These are phyloP conservation scores for Phytophthora idaei DNA, from an alignment of 352 stramenopile species.

Conservation along the genomic window DNA sequence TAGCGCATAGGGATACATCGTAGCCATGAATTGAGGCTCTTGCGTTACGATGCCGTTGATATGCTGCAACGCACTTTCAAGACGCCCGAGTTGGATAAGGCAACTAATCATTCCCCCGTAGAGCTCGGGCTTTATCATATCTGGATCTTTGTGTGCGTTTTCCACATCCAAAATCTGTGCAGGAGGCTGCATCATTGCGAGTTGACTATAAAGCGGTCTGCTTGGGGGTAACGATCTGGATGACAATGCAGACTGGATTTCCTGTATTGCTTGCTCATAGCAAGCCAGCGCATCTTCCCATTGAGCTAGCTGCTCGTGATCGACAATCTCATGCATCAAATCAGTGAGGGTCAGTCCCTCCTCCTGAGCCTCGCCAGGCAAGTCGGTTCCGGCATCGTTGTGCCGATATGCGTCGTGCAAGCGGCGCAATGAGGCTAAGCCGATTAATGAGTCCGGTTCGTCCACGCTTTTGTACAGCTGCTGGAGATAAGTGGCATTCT, in stretches of 20 bases:
- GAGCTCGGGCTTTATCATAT: conserved; percentile 68
- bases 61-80: conserved; percentile 86
- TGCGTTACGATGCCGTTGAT: conserved; percentile 87
- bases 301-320: conserved; percentile 71
- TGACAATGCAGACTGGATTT: conserved; percentile 59
- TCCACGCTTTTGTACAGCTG: conserved; percentile 81
- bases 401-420: conserved; percentile 53
- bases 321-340: conserved; percentile 72
- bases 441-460: conserved; percentile 69
- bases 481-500: conserved; percentile 74
- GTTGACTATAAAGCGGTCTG: conserved; percentile 27
- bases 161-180: conserved; percentile 36
- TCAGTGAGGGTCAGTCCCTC: conserved; percentile 63
- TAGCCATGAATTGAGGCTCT: conserved; percentile 79
- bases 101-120: conserved; percentile 86
- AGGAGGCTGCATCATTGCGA: conserved; percentile 26
- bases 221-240: conserved; percentile 30
- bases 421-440: conserved; percentile 60
- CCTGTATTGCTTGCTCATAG: conserved; percentile 81
- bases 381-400: conserved; percentile 31
- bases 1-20: conserved; percentile 80
- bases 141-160: conserved; percentile 47
- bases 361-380: conserved; percentile 30
- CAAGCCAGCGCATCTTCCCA: conserved; percentile 81
- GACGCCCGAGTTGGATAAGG: conserved; percentile 81